Evolutionary conservation across 2,329 filamentous ascomycete genomes (phyloP).

Genomic region (Nothophoma quercina): DNA sequence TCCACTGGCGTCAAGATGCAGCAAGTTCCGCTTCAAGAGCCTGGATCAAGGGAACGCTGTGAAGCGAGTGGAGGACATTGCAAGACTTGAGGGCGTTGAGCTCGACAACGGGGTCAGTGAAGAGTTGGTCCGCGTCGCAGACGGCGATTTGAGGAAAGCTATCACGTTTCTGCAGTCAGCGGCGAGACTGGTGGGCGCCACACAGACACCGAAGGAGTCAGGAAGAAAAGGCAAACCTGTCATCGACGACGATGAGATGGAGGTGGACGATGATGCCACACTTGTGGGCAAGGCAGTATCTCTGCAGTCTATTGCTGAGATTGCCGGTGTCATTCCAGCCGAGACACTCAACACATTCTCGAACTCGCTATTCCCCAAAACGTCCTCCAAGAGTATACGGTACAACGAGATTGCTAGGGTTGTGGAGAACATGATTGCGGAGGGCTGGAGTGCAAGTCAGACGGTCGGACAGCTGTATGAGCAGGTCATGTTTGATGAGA

Average conservation of each 20-base stretch:
- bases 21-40: conserved; percentile 97
- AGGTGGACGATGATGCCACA: conserved; percentile 44
- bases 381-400: conserved; percentile 53
- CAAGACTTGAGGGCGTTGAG: conserved; percentile 75
- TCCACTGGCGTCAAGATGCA: conserved; percentile 89
- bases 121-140: conserved; percentile 83
- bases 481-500: conserved; percentile 81
- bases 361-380: conserved; percentile 74
- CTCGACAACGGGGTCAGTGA: conserved; percentile 83
- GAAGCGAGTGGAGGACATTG: conserved; percentile 81
- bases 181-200: conserved; percentile 81
- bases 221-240: conserved; percentile 55
- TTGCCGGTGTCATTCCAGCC: conserved; percentile 90
- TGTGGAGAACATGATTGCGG: conserved; percentile 89
- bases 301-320: conserved; percentile 85
- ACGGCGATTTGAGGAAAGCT: conserved; percentile 93
- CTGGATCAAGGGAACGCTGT: conserved; percentile 86
- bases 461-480: conserved; percentile 87
- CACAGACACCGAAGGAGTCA: conserved; percentile 33
- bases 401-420: conserved; percentile 80
- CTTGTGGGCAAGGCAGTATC: conserved; percentile 55
- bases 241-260: conserved; percentile 62
- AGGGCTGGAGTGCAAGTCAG: conserved; percentile 95
- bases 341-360: conserved; percentile 74
- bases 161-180: conserved; percentile 97